Evolutionary conservation across 108 stramenopile species (phyloP).

Genomic region (Aurantiochytrium sp.): DNA sequence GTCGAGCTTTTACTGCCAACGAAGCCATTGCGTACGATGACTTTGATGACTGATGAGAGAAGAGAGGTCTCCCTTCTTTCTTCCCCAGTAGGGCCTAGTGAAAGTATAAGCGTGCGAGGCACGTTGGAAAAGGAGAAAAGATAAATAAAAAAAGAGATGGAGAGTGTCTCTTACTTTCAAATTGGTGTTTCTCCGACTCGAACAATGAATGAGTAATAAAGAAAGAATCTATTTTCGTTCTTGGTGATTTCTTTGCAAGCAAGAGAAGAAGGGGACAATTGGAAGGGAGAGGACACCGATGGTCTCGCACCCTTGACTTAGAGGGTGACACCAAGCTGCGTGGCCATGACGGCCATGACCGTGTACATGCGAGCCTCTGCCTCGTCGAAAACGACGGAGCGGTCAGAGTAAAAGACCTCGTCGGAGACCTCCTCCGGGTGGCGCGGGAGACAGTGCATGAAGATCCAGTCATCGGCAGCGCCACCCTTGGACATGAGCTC

Average conservation of each 20-base stretch:
- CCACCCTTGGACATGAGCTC: conserved; percentile 61
- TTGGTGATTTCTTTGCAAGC: too few relatives aligned
- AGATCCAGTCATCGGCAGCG: conserved; percentile 73
- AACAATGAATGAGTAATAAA: too few relatives aligned
- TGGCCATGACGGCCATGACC: conserved; percentile 94
- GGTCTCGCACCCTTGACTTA: neutral
- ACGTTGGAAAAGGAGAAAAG: too few relatives aligned
- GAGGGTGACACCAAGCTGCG: conserved; percentile 60
- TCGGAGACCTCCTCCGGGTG: conserved; percentile 90
- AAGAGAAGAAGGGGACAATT: too few relatives aligned
- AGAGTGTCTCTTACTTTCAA: too few relatives aligned
- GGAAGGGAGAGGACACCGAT: too few relatives aligned
- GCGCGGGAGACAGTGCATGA: conserved; percentile 91
- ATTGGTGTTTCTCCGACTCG: too few relatives aligned
- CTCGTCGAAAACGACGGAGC: conserved; percentile 81
- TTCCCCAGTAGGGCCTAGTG: neutral
- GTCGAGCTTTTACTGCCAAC: neutral
- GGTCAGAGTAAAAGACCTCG: conserved; percentile 83
- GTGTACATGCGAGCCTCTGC: conserved; percentile 99
- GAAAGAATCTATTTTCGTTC: too few relatives aligned
- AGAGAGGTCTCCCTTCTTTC: neutral
- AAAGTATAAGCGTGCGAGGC: too few relatives aligned
- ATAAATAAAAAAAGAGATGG: too few relatives aligned
- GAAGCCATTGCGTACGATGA: neutral
- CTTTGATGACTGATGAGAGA: neutral